Evolutionary conservation across 805 yeast species (phyloP).

Genomic region (Candida chilensis): DNA sequence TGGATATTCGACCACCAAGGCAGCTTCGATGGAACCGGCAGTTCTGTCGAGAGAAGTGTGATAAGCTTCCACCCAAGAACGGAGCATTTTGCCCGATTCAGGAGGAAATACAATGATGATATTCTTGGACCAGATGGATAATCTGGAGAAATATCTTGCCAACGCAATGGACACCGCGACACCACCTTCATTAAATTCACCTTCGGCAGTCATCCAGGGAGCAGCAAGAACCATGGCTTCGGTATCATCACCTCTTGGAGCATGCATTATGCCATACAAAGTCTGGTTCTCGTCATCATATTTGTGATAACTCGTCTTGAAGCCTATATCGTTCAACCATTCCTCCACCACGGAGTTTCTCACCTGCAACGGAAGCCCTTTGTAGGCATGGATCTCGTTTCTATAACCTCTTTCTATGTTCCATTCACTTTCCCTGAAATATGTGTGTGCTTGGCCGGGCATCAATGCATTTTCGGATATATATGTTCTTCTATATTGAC

Average conservation of each 20-base stretch:
- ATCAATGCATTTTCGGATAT: slow-evolving; percentile 92
- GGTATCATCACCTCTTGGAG: slow-evolving; percentile 93
- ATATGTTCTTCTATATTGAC: slow-evolving; percentile 76
- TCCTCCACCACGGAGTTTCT: slow-evolving; percentile 37
- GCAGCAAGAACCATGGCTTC: slow-evolving; percentile 89
- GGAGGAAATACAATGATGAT: slow-evolving; percentile 79
- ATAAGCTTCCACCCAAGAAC: slow-evolving; percentile 92
- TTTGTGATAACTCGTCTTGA: slow-evolving; percentile 39
- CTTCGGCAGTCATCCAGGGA: slow-evolving; percentile 73
- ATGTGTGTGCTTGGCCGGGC: slow-evolving; percentile 93
- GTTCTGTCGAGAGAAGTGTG: slow-evolving; percentile 78
- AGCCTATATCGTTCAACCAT: slow-evolving; percentile 70
- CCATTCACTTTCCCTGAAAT: slow-evolving; percentile 94
- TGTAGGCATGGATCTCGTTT: slow-evolving; percentile 39
- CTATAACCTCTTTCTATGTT: slow-evolving; percentile 81
- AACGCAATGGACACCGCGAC: slow-evolving; percentile 63
- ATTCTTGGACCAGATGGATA: slow-evolving; percentile 95
- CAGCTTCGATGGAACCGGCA: slow-evolving; percentile 92
- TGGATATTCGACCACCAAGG: slow-evolving; percentile 75
- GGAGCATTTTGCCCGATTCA: slow-evolving; percentile 50
- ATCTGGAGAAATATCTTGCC: slow-evolving; percentile 69
- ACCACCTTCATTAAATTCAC: slow-evolving; percentile 69
- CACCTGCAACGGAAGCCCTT: slow-evolving; percentile 10
- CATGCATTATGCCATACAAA: slow-evolving; percentile 77
- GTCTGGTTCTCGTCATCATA: slow-evolving; percentile 32